Conservation (phyloP, 2,329 filamentous ascomycete genomes). For the Berkeleyomyces basicola region DNA sequence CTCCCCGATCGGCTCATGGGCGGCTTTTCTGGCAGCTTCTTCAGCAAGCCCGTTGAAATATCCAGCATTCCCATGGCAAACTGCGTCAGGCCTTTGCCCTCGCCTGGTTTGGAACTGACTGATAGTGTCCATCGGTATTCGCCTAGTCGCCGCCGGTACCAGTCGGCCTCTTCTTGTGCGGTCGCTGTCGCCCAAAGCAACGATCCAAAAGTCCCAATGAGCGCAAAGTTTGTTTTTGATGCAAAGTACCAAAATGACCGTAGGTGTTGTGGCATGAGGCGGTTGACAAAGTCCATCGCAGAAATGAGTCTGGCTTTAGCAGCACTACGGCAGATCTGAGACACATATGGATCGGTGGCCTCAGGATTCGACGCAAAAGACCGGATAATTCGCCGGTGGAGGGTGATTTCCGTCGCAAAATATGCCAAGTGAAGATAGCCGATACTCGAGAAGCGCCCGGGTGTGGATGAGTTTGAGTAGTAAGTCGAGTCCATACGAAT, state of each 20-base stretch:
- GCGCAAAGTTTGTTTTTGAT: conserved; percentile 76
- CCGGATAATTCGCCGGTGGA: conserved; percentile 79
- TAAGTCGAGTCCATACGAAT: conserved; percentile 45
- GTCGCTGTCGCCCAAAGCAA: conserved; percentile 80
- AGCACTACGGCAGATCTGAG: conserved; percentile 83
- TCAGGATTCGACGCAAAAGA: conserved; percentile 38
- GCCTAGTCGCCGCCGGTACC: conserved; percentile 68
- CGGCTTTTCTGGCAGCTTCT: conserved; percentile 55
- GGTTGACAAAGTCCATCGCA: conserved; percentile 94
- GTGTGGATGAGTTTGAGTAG: conserved; percentile 14
- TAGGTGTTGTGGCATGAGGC: conserved; percentile 69
- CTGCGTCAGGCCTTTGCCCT: conserved; percentile 39
- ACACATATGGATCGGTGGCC: conserved; percentile 57
- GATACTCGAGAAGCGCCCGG: conserved; percentile 38
- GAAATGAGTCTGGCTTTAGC: conserved; percentile 89
- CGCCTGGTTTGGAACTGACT: conserved; percentile 60
- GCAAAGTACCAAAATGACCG: conserved; percentile 89
- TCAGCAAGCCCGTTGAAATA: conserved; percentile 50
- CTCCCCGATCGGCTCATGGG: conserved; percentile 41
- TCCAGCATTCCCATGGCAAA: conserved; percentile 69
- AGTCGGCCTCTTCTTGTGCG: conserved; percentile 75
- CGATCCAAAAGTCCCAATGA: conserved; percentile 87
- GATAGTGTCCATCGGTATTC: conserved; percentile 92
- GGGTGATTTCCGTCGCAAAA: conserved; percentile 84
- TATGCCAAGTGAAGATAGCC: conserved; percentile 82